These are phyloP conservation scores for Gastrodia elata DNA, from an alignment of 106 monocot species.

Conservation along the genomic window DNA sequence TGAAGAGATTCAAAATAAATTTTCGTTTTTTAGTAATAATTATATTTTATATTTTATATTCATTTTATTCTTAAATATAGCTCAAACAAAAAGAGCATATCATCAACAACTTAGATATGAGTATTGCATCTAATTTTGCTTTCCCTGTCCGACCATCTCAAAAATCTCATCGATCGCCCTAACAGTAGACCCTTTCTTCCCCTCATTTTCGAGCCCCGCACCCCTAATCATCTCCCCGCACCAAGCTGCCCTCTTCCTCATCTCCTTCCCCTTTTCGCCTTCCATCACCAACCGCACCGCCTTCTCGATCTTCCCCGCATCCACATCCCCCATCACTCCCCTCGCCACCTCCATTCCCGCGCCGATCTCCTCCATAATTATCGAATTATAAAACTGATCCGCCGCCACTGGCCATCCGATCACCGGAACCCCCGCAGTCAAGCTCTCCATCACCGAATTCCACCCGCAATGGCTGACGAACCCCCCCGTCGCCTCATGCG, in stretches of 20 bases:
- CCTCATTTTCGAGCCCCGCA: constrained; percentile 8
- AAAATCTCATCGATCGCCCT: constrained; percentile 6
- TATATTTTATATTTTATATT: no score
- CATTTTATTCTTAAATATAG: no score
- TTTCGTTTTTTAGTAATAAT: no score
- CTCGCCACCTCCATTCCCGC: constrained; percentile 26
- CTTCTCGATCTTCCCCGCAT: constrained; percentile 6
- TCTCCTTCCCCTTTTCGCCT: constrained; percentile 12
- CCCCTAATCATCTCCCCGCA: constrained; percentile 7
- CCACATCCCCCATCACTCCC: constrained; percentile 5
- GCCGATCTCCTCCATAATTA: constrained; percentile 25
- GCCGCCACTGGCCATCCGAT: constrained; percentile 31
- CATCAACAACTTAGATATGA: no score
- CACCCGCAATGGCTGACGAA: constrained; percentile 56
- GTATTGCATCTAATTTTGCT: no score
- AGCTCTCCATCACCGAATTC: constrained; percentile 60
- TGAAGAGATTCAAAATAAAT: no score
- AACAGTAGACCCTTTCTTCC: constrained; percentile 8
- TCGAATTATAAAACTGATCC: constrained; percentile 32
- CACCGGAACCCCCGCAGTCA: constrained; percentile 29
- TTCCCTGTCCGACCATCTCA: not conserved
- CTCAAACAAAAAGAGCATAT: no score
- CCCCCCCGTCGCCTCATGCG: constrained; percentile 27
- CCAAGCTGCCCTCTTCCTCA: constrained; percentile 8
- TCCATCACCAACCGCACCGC: constrained; percentile 21